Percentiles rank a stretch among this genome's conserved stretches.
Evolutionary conservation across 306 rosid species (phyloP).

Genomic region (Trichosanthes truncata): DNA sequence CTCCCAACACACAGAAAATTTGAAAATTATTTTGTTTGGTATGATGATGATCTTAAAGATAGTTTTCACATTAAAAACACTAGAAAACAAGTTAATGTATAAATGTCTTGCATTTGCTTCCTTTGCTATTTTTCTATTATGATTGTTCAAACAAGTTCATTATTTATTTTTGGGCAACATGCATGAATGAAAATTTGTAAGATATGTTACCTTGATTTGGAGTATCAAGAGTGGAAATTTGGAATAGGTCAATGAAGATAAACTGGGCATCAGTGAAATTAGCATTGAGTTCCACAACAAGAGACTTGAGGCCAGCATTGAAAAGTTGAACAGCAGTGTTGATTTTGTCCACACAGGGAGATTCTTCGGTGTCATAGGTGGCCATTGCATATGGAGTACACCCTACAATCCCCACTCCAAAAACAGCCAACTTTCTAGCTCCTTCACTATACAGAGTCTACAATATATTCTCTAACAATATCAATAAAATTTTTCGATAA

Average conservation of each 20-base stretch:
- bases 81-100: too few species aligned
- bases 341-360: conserved; percentile 30
- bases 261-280: conserved; percentile 25
- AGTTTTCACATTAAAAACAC: too few species aligned
- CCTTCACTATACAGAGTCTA: conserved; percentile 25
- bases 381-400: conserved; percentile 42
- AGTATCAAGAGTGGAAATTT: neutral
- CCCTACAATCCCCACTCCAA: conserved; percentile 35
- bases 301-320: conserved; percentile 25
- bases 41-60: too few species aligned
- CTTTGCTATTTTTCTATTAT: too few species aligned
- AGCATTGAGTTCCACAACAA: conserved; percentile 25
- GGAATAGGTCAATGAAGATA: conserved; percentile 11
- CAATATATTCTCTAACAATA: neutral
- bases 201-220: neutral
- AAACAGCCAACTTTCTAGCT: conserved; percentile 48
- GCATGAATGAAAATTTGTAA: too few species aligned
- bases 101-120: too few species aligned
- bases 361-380: conserved; percentile 22
- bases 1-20: too few species aligned
- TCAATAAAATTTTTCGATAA: neutral
- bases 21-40: too few species aligned
- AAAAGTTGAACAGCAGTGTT: conserved; percentile 23
- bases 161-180: too few species aligned
- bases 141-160: too few species aligned